Evolutionary conservation across 441 rosid genomes (phyloP).

Genomic region (Omphalea diandra): DNA sequence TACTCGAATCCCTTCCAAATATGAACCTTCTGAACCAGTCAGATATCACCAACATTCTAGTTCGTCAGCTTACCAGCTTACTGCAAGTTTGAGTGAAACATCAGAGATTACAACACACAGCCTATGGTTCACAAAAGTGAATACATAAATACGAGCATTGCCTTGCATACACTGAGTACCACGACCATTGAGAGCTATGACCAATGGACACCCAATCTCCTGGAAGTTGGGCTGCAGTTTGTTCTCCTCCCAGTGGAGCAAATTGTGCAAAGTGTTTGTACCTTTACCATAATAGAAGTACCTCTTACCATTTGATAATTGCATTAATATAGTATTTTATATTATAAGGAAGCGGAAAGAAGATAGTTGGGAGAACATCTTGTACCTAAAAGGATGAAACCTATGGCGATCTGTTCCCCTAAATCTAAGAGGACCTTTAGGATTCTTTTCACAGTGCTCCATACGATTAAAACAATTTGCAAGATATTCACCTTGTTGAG

Average conservation of each 20-base stretch:
- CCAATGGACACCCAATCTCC: constrained; percentile 72
- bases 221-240: constrained; percentile 68
- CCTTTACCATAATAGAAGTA: constrained; percentile 25
- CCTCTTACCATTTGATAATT: neutral
- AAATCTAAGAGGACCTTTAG: constrained; percentile 88
- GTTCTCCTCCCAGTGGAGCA: constrained; percentile 72
- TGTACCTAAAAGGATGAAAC: constrained; percentile 80
- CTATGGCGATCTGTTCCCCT: constrained; percentile 86
- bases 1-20: constrained; percentile 60
- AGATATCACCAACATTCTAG: constrained; percentile 44
- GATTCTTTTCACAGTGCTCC: constrained; percentile 67
- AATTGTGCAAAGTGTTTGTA: constrained; percentile 70
- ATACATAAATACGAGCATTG: constrained; percentile 10
- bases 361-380: neutral
- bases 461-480: constrained; percentile 85
- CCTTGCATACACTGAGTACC: constrained; percentile 74
- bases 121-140: neutral
- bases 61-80: constrained; percentile 53
- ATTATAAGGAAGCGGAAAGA: neutral
- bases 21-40: constrained; percentile 49
- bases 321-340: neutral
- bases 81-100: constrained; percentile 10
- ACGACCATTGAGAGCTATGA: constrained; percentile 58
- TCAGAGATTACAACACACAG: neutral
- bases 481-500: constrained; percentile 86